Percentiles rank a stretch among this genome's conserved stretches.
Conservation (phyloP, 2,329 filamentous ascomycete genomes). For the Ceratocystis papillata region DNA sequence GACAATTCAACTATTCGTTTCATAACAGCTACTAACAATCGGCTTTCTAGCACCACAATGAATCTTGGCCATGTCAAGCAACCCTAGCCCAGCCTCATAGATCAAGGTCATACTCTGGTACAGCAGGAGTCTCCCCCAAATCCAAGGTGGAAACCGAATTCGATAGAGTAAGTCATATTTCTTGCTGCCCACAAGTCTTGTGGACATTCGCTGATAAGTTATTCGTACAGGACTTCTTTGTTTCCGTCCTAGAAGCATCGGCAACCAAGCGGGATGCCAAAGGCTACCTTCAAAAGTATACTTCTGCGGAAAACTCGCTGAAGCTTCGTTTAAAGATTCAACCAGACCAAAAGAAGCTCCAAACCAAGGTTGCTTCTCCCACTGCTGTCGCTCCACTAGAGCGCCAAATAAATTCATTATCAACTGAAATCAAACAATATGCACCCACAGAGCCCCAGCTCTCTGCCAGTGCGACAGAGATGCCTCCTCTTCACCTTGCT, state of each 20-base stretch:
- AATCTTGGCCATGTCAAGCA: background rate
- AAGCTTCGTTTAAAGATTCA: constrained; percentile 13
- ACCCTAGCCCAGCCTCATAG: background rate
- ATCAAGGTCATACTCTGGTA: constrained; percentile 22
- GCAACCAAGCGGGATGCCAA: constrained; percentile 89
- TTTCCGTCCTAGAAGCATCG: constrained; percentile 76
- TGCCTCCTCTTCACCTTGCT: constrained; percentile 51
- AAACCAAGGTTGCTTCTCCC: constrained; percentile 24
- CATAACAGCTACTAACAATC: background rate
- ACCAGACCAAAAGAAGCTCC: constrained; percentile 3
- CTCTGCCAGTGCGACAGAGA: background rate
- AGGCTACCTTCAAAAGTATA: constrained; percentile 81
- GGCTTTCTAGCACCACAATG: background rate
- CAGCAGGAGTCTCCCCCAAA: constrained; percentile 17
- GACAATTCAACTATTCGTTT: background rate
- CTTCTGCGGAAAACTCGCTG: constrained; percentile 25
- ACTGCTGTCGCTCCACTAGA: background rate
- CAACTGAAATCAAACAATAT: background rate
- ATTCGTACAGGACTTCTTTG: constrained; percentile 59
- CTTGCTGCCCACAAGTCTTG: background rate
- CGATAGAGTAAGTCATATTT: constrained; percentile 20
- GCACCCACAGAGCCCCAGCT: constrained; percentile 25
- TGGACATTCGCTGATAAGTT: background rate
- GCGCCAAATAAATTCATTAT: constrained; percentile 1
- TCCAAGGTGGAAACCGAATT: constrained; percentile 22